These are phyloP conservation scores for Fraxinus dipetala DNA, from an alignment of 305 asterid genomes.

Conservation along the genomic window DNA sequence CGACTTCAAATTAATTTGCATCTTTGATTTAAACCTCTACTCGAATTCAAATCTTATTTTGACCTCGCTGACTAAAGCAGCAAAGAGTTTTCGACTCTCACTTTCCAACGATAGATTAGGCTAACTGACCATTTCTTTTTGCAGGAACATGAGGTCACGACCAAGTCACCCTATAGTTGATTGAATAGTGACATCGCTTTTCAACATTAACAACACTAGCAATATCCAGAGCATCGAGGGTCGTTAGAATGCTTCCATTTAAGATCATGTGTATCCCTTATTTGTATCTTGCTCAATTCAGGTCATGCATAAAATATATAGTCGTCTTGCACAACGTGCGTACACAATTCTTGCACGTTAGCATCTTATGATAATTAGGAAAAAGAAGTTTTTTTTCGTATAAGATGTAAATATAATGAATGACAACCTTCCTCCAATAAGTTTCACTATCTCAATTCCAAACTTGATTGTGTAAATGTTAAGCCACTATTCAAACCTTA, in stretches of 20 bases:
- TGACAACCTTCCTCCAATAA: not conserved
- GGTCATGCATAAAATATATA: not conserved
- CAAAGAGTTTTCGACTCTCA: not conserved
- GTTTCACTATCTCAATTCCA: not conserved
- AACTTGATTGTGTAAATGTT: not conserved
- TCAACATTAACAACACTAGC: not conserved
- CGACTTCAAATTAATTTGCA: not conserved
- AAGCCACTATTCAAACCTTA: slow-evolving; percentile 9
- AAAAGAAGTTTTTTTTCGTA: not conserved
- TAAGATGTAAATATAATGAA: not conserved
- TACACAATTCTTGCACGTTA: not conserved
- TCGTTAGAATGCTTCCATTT: not conserved
- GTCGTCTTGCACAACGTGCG: not conserved
- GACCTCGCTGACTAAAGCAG: not conserved
- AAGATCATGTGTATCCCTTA: not conserved
- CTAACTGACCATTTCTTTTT: not conserved
- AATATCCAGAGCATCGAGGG: no score
- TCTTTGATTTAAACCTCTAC: not conserved
- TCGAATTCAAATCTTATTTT: not conserved
- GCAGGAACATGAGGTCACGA: not conserved
- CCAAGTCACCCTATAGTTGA: not conserved
- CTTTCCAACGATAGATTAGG: not conserved
- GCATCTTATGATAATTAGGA: not conserved
- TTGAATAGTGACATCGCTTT: not conserved
- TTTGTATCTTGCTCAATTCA: not conserved